Conservation (phyloP, 495 filamentous ascomycete genomes). For the Apodospora peruviana region DNA sequence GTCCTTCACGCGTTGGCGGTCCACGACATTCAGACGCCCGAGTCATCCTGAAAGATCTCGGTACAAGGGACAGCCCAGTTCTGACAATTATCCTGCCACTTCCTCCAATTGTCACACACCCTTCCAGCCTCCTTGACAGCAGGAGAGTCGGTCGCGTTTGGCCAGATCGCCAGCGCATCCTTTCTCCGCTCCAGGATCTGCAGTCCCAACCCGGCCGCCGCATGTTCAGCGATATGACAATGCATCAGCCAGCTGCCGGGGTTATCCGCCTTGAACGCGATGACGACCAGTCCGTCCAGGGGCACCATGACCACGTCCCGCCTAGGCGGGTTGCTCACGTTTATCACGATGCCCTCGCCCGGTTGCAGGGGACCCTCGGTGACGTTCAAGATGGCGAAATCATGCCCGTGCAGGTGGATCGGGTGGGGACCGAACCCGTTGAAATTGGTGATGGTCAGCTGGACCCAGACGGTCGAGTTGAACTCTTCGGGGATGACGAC, state of each 20-base stretch:
- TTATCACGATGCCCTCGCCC: constrained; percentile 25
- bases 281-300: constrained; percentile 21
- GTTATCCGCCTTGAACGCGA: constrained; percentile 40
- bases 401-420: constrained; percentile 53
- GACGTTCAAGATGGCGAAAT: constrained; percentile 52
- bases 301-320: constrained; percentile 52
- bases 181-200: constrained; percentile 32
- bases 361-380: constrained; percentile 5
- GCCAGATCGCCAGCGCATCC: constrained; percentile 8
- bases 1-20: too few relatives aligned
- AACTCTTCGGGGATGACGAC: too few relatives aligned
- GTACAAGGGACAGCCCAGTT: too few relatives aligned
- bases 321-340: constrained; percentile 44
- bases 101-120: too few relatives aligned
- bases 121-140: too few relatives aligned
- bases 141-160: neutral
- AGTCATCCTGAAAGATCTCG: too few relatives aligned
- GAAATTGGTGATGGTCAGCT: too few relatives aligned
- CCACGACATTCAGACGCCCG: too few relatives aligned
- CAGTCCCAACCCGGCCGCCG: constrained; percentile 34
- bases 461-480: too few relatives aligned
- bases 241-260: constrained; percentile 43
- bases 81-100: too few relatives aligned
- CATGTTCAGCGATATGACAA: too few relatives aligned
- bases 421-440: too few relatives aligned